These are phyloP conservation scores for Hemisphaericaspora xylofermentans DNA, from an alignment of 1,139 yeast genomes.

Conservation along the genomic window DNA sequence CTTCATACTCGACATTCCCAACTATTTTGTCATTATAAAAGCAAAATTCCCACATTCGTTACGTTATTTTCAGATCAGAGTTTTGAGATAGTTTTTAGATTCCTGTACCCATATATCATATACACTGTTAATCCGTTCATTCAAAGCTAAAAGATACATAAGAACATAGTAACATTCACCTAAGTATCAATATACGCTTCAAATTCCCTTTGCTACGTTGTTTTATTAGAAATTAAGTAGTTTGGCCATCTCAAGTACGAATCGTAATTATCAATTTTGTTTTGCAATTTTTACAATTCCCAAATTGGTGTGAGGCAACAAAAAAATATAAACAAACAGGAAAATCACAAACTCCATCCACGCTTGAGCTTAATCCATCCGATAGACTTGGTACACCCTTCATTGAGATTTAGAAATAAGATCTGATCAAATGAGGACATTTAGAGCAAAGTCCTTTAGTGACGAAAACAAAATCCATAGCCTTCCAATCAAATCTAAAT, in stretches of 20 bases:
- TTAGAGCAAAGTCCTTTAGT: conserved; percentile 8
- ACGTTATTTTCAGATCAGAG: neutral
- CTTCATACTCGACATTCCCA: neutral
- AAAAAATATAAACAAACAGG: too few species aligned
- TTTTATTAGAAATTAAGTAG: too few species aligned
- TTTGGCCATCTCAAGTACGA: too few species aligned
- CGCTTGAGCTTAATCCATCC: too few species aligned
- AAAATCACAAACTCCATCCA: too few species aligned
- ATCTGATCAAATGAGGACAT: conserved; percentile 9
- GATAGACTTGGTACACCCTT: too few species aligned
- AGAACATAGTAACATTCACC: neutral
- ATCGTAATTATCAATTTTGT: too few species aligned
- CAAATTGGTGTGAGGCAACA: too few species aligned
- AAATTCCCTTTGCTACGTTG: too few species aligned
- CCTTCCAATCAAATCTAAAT: conserved; percentile 9
- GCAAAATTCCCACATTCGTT: neutral
- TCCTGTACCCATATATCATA: neutral
- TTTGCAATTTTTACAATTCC: too few species aligned
- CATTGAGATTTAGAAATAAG: neutral
- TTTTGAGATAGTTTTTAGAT: neutral
- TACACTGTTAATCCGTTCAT: neutral
- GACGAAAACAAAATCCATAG: conserved; percentile 13
- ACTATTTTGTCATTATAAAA: neutral
- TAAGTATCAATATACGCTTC: too few species aligned
- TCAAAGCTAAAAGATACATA: neutral